These are phyloP conservation scores for Dichomitus squalens DNA, from an alignment of 1,284 basidiomycete genomes.

Conservation along the genomic window DNA sequence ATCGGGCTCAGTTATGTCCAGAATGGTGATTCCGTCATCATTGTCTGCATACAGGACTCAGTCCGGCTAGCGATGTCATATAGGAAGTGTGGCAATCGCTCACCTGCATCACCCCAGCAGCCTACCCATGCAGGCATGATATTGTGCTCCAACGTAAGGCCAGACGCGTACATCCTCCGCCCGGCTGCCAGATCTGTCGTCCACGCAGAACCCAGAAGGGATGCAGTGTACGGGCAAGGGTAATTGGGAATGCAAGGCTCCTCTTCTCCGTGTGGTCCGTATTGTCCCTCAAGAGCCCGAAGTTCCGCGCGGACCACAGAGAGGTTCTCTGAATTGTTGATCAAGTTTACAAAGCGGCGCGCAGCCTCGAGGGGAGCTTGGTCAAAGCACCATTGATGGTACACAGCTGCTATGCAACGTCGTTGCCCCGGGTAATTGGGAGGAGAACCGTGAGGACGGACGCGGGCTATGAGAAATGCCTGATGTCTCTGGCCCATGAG, in stretches of 20 bases:
- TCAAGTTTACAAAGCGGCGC: conserved; percentile 38
- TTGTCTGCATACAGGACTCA: conserved; percentile 33
- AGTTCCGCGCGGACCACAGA: conserved; percentile 38
- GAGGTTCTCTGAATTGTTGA: conserved; percentile 39
- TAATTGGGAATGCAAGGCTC: conserved; percentile 21
- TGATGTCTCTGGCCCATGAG: conserved; percentile 26
- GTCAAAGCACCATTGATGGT: conserved; percentile 45
- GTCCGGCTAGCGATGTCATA: neutral
- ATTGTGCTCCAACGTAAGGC: neutral
- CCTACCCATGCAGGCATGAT: conserved; percentile 29
- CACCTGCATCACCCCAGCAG: conserved; percentile 33
- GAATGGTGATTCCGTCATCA: conserved; percentile 43
- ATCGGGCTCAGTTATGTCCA: conserved; percentile 42
- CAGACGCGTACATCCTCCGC: neutral
- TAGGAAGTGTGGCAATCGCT: conserved; percentile 1
- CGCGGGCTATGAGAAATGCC: conserved; percentile 39
- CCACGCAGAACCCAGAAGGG: conserved; percentile 23
- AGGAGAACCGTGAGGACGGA: conserved; percentile 28
- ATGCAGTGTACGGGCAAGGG: conserved; percentile 36
- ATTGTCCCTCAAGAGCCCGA: conserved; percentile 29
- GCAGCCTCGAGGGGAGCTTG: conserved; percentile 33
- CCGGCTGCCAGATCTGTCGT: conserved; percentile 13
- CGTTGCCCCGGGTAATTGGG: conserved; percentile 28
- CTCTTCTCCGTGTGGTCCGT: conserved; percentile 18
- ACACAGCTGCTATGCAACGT: conserved; percentile 41